Evolutionary conservation across 1,284 basidiomycete species (phyloP), one percentile per base, ranked within the genome.

Genomic region (Phellopilus nigrolimitatus): DNA sequence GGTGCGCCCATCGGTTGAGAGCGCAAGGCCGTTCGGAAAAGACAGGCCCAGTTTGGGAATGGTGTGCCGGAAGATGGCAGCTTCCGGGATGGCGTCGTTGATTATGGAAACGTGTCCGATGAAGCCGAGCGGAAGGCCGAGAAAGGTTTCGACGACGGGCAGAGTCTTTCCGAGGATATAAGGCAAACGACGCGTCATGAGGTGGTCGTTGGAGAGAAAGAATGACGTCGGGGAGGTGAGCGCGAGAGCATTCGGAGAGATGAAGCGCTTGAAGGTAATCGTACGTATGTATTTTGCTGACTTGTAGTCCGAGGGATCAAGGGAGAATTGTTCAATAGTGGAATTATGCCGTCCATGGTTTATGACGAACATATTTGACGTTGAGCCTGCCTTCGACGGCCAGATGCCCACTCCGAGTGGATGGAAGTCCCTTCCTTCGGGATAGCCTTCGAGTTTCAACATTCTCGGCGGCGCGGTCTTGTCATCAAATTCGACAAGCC

Each of bases 191-290:
- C 80, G 71, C 0, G 85, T 85, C 59, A 87, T 63, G 22, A 78
- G 62, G 59, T 88, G 85, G 60, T 88, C 85, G 60, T 88, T 82
- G 28, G 76, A 77, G 31, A 88, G 72, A 56, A 81, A 82, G 62
- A 88, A 86, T 1, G 79, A 75, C 48, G 72, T 72, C 1, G 76
- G 73, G 21, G 78, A 76, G 4, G 83, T 79, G 37, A 84, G 66
- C 5, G 82, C 76, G 51, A 88, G 62, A 5, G 80, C 70, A 61
- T 88, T 88, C 15, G 84, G 80, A 7, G 82, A 71, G 22, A 80
- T 64, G 58, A 85, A 79, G 49, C 72, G 72, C 4, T 71, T 71
- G 4, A 76, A 76, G 21, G 70, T 64, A 42, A 86, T 69, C 5
- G 82, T 86, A 55, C 79, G 78, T 28, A 84, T 61, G 62, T 80